Conservation (phyloP, 1,284 basidiomycete species). For the Phellinidium pouzarii region DNA sequence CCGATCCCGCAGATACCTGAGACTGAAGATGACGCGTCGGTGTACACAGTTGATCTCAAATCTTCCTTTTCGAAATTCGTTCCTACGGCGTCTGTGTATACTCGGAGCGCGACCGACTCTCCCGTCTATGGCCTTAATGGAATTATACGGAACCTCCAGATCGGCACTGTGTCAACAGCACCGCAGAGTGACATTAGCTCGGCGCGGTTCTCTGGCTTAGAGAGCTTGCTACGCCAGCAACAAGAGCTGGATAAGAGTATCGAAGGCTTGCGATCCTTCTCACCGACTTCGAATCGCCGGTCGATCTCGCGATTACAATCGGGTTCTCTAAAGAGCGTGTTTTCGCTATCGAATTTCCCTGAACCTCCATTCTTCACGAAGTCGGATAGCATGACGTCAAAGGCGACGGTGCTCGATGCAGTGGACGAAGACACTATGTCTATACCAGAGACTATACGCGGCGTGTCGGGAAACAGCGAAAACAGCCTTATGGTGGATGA, state of each 20-base stretch:
- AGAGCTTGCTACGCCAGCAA: constrained; percentile 54
- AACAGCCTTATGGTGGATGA: constrained; percentile 20
- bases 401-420: background rate
- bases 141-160: constrained; percentile 25
- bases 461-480: constrained; percentile 8
- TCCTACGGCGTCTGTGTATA: constrained; percentile 17
- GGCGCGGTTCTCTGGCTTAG: constrained; percentile 31
- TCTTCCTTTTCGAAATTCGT: background rate
- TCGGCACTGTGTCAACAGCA: constrained; percentile 3
- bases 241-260: constrained; percentile 60
- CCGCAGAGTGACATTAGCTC: constrained; percentile 19
- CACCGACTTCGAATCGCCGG: constrained; percentile 23
- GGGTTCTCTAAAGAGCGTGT: constrained; percentile 44
- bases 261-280: constrained; percentile 46
- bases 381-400: constrained; percentile 7
- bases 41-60: constrained; percentile 5
- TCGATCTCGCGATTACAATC: constrained; percentile 24
- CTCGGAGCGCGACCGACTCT: constrained; percentile 28
- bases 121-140: constrained; percentile 45
- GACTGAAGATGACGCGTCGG: constrained; percentile 1
- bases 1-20: constrained; percentile 7
- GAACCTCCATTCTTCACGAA: constrained; percentile 40
- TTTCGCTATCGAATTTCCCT: constrained; percentile 67
- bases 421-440: constrained; percentile 2
- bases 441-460: background rate